Base-by-base conservation (phyloP, 163 green algal genomes). In the Scenedesmus sp. region DNA sequence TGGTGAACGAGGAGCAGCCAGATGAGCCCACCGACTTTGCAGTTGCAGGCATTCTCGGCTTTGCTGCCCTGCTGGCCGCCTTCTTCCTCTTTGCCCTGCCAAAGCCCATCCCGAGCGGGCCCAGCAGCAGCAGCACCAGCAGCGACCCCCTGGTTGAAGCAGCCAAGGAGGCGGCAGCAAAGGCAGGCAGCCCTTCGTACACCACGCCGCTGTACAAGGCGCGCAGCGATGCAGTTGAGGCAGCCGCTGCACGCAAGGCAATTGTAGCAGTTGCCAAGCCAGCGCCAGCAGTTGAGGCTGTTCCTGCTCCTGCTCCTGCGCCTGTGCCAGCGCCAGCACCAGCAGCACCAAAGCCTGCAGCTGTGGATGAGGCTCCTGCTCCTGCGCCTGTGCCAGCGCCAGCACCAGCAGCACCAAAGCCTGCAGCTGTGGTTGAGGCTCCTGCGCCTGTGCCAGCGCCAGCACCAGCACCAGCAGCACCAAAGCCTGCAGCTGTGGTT, bases 1-100 rank as follows among this genome's bases (percentile, higher is more conserved):
- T 92, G 16, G 82, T 92, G 46, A 92, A 92, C 30, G 82, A 89
- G 70, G 89, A 92, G 49, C 51, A 86, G 70, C 89, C 89, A 16
- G 82, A 92, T 16, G 72, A 92, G 70, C 89, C 89, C 37, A 92
- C 83, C 46, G 81, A 89, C 82, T 86, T 89, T 46, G 56, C 72
- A 49, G 42, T 81, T 2, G 82, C 37, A 22, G 89, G 89, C 26
- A 37, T 89, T 46, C 56, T 89, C 3, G 89, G 89, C 72, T 56
- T 81, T 49, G 82, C 49, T 20, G 82, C 9, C 0, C 22, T 81
- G 13, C 53, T 89, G 18, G 89, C 82, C 12, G 89, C 89, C 20
- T 86, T 86, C 46, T 49, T 92, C 20, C 26, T 86, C 35, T 86
- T 89, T 26, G 89, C 51, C 44, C 51, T 82, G 35, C 89, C 88